Percentiles rank a stretch among this genome's conserved stretches.
Evolutionary conservation across 495 filamentous ascomycete species (phyloP).

Genomic region (Tuber melanosporum): DNA sequence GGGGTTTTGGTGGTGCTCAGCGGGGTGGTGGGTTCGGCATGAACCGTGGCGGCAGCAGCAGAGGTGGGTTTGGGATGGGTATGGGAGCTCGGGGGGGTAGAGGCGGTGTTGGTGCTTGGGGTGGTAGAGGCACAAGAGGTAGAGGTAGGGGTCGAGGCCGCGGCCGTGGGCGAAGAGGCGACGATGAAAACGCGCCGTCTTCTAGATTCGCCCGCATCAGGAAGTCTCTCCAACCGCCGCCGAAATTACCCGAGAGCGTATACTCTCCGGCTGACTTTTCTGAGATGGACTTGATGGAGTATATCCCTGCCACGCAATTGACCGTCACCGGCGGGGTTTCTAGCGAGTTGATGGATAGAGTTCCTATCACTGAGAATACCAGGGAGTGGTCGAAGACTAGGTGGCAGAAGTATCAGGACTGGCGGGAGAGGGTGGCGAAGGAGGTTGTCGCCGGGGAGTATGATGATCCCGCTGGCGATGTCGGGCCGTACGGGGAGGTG

Average conservation of each 20-base stretch:
- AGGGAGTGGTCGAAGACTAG: slow-evolving; percentile 12
- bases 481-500: slow-evolving; percentile 7
- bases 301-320: slow-evolving; percentile 20
- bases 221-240: slow-evolving; percentile 10
- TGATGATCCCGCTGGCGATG: background rate
- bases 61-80: slow-evolving; percentile 3
- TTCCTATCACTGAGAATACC: slow-evolving; percentile 7
- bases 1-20: background rate
- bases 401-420: slow-evolving; percentile 21
- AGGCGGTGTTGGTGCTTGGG: background rate
- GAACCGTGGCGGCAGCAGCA: slow-evolving; percentile 17
- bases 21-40: slow-evolving; percentile 11
- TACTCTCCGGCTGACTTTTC: slow-evolving; percentile 12
- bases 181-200: background rate
- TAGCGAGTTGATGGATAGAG: background rate
- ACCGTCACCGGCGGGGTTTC: slow-evolving; percentile 13
- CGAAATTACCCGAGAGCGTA: slow-evolving; percentile 16
- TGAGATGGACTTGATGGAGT: background rate
- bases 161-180: background rate
- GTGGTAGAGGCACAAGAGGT: slow-evolving; percentile 11
- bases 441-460: slow-evolving; percentile 18
- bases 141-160: slow-evolving; percentile 8
- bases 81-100: slow-evolving; percentile 6
- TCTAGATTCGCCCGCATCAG: background rate
- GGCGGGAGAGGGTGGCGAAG: slow-evolving; percentile 7